Conservation (phyloP, 1,284 basidiomycete genomes). For the Schizophyllum commune region DNA sequence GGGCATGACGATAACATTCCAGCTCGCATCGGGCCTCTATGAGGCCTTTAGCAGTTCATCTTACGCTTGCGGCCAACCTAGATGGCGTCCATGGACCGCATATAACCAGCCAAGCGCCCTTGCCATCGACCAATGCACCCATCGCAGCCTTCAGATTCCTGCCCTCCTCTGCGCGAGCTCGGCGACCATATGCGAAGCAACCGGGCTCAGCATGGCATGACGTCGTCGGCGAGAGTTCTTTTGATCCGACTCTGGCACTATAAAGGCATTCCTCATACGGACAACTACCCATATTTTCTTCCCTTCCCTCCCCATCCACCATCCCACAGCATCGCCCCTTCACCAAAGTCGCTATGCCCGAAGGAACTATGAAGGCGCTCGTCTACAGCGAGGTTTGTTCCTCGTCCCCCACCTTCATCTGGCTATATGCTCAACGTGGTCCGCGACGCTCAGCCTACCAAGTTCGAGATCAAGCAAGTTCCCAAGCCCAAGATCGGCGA, state of each 20-base stretch:
- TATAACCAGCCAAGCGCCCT: too few relatives aligned
- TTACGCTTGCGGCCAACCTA: too few relatives aligned
- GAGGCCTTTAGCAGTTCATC: too few relatives aligned
- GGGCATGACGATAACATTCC: too few relatives aligned
- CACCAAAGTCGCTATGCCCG: constrained; percentile 21
- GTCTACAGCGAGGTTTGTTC: constrained; percentile 28
- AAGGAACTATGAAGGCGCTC: constrained; percentile 36
- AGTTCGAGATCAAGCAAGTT: constrained; percentile 45
- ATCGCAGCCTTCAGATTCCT: too few relatives aligned
- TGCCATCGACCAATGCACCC: too few relatives aligned
- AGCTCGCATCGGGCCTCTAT: too few relatives aligned
- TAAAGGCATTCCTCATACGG: background rate
- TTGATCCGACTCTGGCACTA: background rate
- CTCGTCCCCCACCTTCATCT: background rate
- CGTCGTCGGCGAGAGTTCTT: background rate
- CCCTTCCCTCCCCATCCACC: background rate
- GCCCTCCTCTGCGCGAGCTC: too few relatives aligned
- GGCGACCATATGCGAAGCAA: too few relatives aligned
- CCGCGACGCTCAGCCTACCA: constrained; percentile 24
- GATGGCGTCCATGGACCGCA: too few relatives aligned
- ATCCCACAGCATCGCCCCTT: background rate
- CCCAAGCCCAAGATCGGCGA: constrained; percentile 48
- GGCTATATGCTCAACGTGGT: too few relatives aligned
- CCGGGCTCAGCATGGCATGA: background rate
- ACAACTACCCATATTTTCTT: background rate